Conservation (phyloP, 164 flowering plant species). For the Vitis amurensis region DNA sequence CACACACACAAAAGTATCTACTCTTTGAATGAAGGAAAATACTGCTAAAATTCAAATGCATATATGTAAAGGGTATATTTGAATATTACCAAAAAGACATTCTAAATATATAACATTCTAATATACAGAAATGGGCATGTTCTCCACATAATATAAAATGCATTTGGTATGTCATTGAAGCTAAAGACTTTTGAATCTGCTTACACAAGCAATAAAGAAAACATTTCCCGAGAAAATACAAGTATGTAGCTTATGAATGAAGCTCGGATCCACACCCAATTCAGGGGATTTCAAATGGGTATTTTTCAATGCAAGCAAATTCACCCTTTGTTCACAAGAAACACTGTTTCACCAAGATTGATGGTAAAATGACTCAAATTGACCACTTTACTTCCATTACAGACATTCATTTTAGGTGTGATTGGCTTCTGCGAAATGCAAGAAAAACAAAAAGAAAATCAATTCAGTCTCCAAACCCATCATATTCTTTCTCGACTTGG, state of each 20-base stretch:
- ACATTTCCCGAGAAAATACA: not conserved
- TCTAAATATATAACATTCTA: too few relatives aligned
- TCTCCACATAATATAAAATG: not conserved
- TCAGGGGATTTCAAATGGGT: not conserved
- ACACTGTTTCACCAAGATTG: slow-evolving; percentile 12
- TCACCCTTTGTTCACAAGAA: slow-evolving; percentile 7
- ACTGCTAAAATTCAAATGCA: not conserved
- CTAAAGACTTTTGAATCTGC: not conserved
- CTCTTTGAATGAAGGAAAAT: too few relatives aligned
- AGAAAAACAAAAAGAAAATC: not conserved
- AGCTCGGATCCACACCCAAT: slow-evolving; percentile 1
- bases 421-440: not conserved
- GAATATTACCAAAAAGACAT: too few relatives aligned
- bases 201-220: not conserved
- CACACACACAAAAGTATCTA: too few relatives aligned
- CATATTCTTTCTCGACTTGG: not conserved
- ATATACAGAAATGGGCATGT: too few relatives aligned
- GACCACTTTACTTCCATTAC: not conserved
- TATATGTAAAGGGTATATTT: not conserved
- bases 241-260: not conserved
- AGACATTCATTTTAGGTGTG: not conserved
- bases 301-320: slow-evolving; percentile 20
- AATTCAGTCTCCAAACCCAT: not conserved
- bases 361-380: slow-evolving; percentile 9
- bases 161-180: not conserved